Base-by-base conservation (phyloP, 2,329 filamentous ascomycete species). In the Penicillium psychrosexuale region DNA sequence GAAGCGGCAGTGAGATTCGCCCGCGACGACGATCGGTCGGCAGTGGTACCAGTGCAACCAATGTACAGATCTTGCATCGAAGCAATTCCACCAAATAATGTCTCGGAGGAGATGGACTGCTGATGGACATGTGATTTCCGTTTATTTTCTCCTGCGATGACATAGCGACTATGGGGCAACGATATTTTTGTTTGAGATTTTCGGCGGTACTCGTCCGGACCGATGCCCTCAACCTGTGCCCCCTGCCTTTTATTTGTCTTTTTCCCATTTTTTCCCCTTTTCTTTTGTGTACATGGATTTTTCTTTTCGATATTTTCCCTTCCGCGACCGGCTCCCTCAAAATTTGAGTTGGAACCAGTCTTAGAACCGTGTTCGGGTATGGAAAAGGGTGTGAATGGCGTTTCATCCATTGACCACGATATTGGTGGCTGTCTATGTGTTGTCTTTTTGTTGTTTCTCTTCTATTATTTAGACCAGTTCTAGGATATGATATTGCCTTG, bases 371-470 rank as follows among this genome's bases (percentile, higher is more conserved):
- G 70, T 72, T 73, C 67, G 71, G 72, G 69, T 71, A 67, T 70
- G 71, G 71, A 72, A 74, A 75, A 74, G 64, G 71, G 69, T 72
- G 71, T 63, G 69, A 70, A 71, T 69, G 72, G 72, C 72, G 72
- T 75, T 75, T 69, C 62, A 65, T 71, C 57, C 57, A 59, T 67
- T 64, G 66, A 63, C 60, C 53, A 59, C 62, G 54, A 63, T 65
- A 63, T 70, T 61, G 68, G 66, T 66, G 64, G 59, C 59, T 55
- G 60, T 63, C 56, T 56, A 64, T 63, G 61, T 65, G 59, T 67
- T 68, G 65, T 65, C 49, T 57, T 53, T 38, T 56, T 66, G 28
- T 44, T 48, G 22, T 24, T 24, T 55, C 36, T 50, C 39, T 58
- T 51, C 34, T 33, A 55, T 47, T 46, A 47, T 61, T 63, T 68